Evolutionary conservation across 257 asterid genomes (phyloP).

Genomic region (Ajuga chamaepitys): DNA sequence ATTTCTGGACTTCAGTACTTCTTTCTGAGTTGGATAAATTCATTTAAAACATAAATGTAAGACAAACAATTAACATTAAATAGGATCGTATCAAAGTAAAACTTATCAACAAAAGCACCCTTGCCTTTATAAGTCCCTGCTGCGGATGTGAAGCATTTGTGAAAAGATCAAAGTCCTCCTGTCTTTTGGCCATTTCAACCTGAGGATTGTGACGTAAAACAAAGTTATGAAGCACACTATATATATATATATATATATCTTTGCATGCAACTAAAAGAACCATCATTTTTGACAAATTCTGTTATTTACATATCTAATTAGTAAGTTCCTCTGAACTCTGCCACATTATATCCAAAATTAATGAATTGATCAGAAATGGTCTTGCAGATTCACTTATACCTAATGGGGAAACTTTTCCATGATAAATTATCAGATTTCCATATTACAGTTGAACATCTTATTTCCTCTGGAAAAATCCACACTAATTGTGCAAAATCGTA

Average conservation of each 20-base stretch:
- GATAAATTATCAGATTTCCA: no score
- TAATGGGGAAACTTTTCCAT: no score
- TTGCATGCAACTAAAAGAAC: no score
- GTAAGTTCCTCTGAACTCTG: no score
- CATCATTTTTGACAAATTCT: no score
- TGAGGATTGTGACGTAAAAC: conserved; percentile 26
- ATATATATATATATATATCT: background rate
- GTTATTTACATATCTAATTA: no score
- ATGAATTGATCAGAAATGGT: no score
- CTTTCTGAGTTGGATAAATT: conserved; percentile 53
- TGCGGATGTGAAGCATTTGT: conserved; percentile 77
- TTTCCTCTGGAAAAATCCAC: no score
- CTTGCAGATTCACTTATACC: no score
- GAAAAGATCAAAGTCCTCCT: conserved; percentile 62
- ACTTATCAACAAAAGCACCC: conserved; percentile 28
- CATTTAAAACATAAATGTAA: conserved; percentile 16
- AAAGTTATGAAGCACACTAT: conserved; percentile 2
- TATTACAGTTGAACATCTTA: no score
- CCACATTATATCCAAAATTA: no score
- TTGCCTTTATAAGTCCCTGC: conserved; percentile 69
- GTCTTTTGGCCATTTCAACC: conserved; percentile 67
- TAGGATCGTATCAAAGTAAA: conserved; percentile 8
- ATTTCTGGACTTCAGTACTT: conserved; percentile 91
- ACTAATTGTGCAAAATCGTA: no score
- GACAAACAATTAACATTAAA: conserved; percentile 8